Percentiles rank a stretch among this genome's conserved stretches.
phyloP scores from a whole-genome alignment of 345 rosid species.

The Linum tenue region DNA sequence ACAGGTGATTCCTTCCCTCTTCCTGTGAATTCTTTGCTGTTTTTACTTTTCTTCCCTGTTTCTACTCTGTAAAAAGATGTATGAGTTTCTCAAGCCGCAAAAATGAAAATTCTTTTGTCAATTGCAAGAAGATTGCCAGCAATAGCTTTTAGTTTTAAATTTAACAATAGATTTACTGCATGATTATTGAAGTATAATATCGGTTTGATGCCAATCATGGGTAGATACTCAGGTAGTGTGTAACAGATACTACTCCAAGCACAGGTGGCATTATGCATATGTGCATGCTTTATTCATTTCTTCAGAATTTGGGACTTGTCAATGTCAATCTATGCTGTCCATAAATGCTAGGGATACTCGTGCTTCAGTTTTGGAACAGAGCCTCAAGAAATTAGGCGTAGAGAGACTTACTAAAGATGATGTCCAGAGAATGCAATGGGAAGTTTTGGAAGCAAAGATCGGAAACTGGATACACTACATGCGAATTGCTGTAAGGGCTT shows the following conservation, averaged over 20 bases:
- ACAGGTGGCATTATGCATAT: not conserved
- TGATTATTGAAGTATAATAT: too few relatives aligned
- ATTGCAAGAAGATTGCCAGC: not conserved
- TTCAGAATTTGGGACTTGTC: constrained; percentile 1
- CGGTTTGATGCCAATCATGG: not conserved
- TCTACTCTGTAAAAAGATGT: too few relatives aligned
- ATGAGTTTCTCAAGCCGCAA: too few relatives aligned
- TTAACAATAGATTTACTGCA: not conserved
- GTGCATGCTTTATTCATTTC: not conserved
- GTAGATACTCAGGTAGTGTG: not conserved
- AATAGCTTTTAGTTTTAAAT: not conserved
- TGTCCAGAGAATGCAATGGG: constrained; percentile 99
- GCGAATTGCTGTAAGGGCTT: constrained; percentile 72
- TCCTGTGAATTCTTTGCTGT: not conserved
- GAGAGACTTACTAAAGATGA: constrained; percentile 94
- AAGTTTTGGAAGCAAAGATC: constrained; percentile 90
- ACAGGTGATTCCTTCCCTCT: constrained; percentile 36
- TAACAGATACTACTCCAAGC: not conserved
- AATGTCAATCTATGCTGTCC: constrained; percentile 7
- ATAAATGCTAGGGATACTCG: constrained; percentile 58
- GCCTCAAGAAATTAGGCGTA: constrained; percentile 78
- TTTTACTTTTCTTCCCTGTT: not conserved
- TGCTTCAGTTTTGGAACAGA: constrained; percentile 81
- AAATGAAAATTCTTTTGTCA: too few relatives aligned
- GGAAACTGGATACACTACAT: constrained; percentile 95